Base-by-base conservation (phyloP, 495 filamentous ascomycete species). In the Cercophora scortea region DNA sequence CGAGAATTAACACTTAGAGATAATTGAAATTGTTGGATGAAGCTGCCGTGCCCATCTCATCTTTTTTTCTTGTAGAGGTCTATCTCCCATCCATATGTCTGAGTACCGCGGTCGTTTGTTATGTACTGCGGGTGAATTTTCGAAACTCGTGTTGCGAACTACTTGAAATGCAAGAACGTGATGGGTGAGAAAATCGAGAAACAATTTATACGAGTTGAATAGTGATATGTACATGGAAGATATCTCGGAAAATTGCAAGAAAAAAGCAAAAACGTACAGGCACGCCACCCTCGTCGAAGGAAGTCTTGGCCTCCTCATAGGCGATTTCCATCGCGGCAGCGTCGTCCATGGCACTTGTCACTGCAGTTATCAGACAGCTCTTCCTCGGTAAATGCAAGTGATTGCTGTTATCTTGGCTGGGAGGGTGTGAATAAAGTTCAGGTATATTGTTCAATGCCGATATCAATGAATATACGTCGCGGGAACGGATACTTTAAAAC, bases 221-320 rank as follows among this genome's bases (percentile, higher is more conserved):
- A n/a, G 15, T 25, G 25, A 25, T 25, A 25, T 25, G 25, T 25
- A 25, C 5, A 41, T 41, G 11, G 15, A 41, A 41, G 4, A 12
- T 12, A n/a, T n/a, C n/a, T n/a, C n/a, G n/a, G n/a, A 12, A 41
- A 41, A 41, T 41, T 7, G 7, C 15, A 7, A 32, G 42, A 32
- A 25, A 25, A 16, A 15, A 4, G 8, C 10, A 16, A 42, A 19
- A 45, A 54, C 65, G 47, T 65, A 79, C 77, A 36, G 89, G 89
- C 2, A 93, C 76, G 32, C 89, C 89, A 33, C 88, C 87, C 69
- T 92, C 87, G n/a, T 73, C 64, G 42, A 75, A 79, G 33, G 85
- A 80, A 42, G 76, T 67, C 58, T 75, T 81, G 1, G 88, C 87
- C 62, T 94, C 89, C 52, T 88, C 85, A n/a, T 90, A 66, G n/a